Conservation (phyloP, 768 basidiomycete species). For the Tremella mesenterica region DNA sequence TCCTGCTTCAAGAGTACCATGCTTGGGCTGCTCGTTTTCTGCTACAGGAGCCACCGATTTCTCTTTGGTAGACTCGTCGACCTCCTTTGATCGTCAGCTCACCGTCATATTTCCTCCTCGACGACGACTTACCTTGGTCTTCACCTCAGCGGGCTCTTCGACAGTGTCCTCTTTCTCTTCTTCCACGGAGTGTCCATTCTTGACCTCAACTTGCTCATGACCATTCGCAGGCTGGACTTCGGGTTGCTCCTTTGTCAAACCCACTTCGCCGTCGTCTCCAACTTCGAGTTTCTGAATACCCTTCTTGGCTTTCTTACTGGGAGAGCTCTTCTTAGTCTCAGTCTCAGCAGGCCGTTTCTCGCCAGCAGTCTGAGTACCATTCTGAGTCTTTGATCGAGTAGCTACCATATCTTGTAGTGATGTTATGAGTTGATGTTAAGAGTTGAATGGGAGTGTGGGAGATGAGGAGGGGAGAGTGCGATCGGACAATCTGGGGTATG, state of each 20-base stretch:
- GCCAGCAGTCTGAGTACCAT: neutral
- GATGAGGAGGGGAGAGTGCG: no score
- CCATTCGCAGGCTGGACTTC: constrained; percentile 4
- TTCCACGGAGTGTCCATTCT: constrained; percentile 5
- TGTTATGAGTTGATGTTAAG: no score
- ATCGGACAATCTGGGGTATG: no score
- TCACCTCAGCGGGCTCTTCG: constrained; percentile 4
- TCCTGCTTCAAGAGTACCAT: constrained; percentile 38
- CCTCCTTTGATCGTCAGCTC: neutral
- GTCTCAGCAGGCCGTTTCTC: constrained; percentile 8
- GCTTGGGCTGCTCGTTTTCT: constrained; percentile 24
- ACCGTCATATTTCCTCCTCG: neutral
- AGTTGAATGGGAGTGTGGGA: no score
- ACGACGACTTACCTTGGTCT: constrained; percentile 1
- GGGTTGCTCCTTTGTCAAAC: constrained; percentile 5
- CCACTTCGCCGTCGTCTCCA: constrained; percentile 18
- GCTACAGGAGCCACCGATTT: neutral
- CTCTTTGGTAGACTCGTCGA: neutral
- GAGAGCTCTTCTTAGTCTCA: constrained; percentile 2
- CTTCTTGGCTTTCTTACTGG: constrained; percentile 10
- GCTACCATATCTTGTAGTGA: constrained; percentile 8
- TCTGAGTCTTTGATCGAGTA: constrained; percentile 10
- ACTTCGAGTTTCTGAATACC: constrained; percentile 16
- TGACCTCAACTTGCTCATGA: constrained; percentile 5
- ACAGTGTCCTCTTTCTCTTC: constrained; percentile 4